Evolutionary conservation across 306 rosid species (phyloP), one percentile per base, ranked within the genome.

Genomic region (Cucumis melo): DNA sequence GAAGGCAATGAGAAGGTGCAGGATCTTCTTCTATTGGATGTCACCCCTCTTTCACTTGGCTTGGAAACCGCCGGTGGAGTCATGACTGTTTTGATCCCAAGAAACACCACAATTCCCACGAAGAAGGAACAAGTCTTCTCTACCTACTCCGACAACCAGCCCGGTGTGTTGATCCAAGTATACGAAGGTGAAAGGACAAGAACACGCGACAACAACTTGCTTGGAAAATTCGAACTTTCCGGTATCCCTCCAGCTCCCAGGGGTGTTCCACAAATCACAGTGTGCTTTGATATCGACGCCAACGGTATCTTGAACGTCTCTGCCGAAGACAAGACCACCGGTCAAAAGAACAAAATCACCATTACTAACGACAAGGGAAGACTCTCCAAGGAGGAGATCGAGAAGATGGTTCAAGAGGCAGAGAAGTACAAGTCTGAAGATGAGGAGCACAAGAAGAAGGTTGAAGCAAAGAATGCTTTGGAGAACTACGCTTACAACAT

Each of bases 241-340:
- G 92, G 96, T 38, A 90, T 90, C 62, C 96, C 92, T 21, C 92
- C 91, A n/a, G 96, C 96, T 2, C 96, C 96, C 29, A 85, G 92
- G 59, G 92, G 92, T 38, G 96, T 90, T 13, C 96, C 96, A 19
- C 92, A 90, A 51, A 90, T 90, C 76, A 90, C 91, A 3, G 96
- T 90, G 41, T 88, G 96, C 82, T 90, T 90, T 1, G 89, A 86
- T 76, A 90, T 90, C 17, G 96, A 90, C n/a, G 91, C 91, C 58
- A 88, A 90, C 2, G 96, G 96, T 82, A 90, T 90, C 75, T 84
- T 90, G 85, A 88, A 90, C 24, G 96, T 90, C 46, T 88, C 91
- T 0, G 96, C 92, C 0, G 91, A 90, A 72, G 96, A 90, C 81
- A 87, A 90, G 81, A 88, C 92, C 58, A 90, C 96, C 0, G 92